phyloP scores from a whole-genome alignment of 1,284 basidiomycete genomes.

The Phenoliferia sp. region DNA sequence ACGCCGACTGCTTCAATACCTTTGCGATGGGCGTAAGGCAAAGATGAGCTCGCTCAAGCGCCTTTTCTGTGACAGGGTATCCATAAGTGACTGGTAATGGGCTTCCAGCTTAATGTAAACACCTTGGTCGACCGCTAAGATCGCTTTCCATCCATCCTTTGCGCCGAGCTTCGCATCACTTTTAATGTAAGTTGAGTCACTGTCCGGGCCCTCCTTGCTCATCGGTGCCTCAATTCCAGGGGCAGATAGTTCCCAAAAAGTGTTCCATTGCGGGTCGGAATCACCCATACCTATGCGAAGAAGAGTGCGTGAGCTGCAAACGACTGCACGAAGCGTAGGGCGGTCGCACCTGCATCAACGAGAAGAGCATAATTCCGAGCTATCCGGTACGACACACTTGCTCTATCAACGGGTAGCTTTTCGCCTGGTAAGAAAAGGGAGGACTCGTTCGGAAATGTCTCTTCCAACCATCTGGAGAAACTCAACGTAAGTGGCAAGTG shows the following conservation, averaged over 20 bases:
- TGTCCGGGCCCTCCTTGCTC: not conserved
- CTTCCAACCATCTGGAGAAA: slow-evolving; percentile 14
- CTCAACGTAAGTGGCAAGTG: too few relatives aligned
- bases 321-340: not conserved
- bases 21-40: slow-evolving; percentile 9
- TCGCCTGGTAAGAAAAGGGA: slow-evolving; percentile 16
- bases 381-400: not conserved
- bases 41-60: slow-evolving; percentile 4
- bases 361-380: slow-evolving; percentile 12
- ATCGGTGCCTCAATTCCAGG: slow-evolving; percentile 2
- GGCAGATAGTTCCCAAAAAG: slow-evolving; percentile 12
- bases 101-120: too few relatives aligned
- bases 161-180: slow-evolving; percentile 15
- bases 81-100: not conserved
- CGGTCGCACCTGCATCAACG: slow-evolving; percentile 1
- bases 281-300: slow-evolving; percentile 13
- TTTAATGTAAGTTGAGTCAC: slow-evolving; percentile 12
- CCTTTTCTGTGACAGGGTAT: not conserved
- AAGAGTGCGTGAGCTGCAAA: too few relatives aligned
- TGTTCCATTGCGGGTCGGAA: slow-evolving; percentile 11
- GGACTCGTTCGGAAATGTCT: slow-evolving; percentile 12
- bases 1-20: slow-evolving; percentile 3
- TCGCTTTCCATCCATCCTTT: slow-evolving; percentile 9
- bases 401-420: not conserved
- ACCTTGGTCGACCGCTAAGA: slow-evolving; percentile 8